Conservation (phyloP, 495 filamentous ascomycete species). For the Cladorrhinum samala region DNA sequence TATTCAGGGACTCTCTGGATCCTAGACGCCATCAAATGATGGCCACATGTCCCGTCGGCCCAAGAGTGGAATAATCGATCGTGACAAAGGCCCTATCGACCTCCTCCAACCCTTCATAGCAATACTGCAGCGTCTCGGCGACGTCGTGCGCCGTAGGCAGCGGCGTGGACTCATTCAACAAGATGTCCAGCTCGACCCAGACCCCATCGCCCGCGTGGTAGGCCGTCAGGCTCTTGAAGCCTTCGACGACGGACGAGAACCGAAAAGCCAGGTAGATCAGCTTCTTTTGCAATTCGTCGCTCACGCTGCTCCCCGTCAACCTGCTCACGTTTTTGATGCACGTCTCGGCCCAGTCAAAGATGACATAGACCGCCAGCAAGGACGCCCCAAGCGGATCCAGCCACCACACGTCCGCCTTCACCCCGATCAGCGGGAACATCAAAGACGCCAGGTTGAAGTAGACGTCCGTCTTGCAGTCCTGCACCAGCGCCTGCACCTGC, state of each 20-base stretch:
- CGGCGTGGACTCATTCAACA: constrained; percentile 36
- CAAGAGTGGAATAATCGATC: constrained; percentile 30
- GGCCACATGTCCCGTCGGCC: constrained; percentile 18
- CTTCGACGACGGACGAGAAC: constrained; percentile 39
- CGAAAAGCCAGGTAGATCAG: constrained; percentile 41
- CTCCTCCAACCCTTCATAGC: constrained; percentile 34
- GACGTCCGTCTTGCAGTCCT: constrained; percentile 47
- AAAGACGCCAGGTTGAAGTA: constrained; percentile 47
- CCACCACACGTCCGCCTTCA: constrained; percentile 39
- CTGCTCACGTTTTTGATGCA: constrained; percentile 42
- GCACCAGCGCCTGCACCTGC: constrained; percentile 45
- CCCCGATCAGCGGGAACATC: constrained; percentile 41
- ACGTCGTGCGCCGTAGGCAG: constrained; percentile 40
- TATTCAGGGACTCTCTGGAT: too few species aligned
- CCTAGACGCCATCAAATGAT: too few species aligned
- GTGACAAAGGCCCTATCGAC: constrained; percentile 47
- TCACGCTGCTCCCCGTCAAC: constrained; percentile 34
- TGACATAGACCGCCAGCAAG: constrained; percentile 44
- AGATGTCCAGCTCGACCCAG: constrained; percentile 44
- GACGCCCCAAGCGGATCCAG: constrained; percentile 42
- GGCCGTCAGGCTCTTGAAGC: constrained; percentile 40
- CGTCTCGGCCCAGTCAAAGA: constrained; percentile 43
- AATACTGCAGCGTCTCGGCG: constrained; percentile 48
- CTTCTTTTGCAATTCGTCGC: constrained; percentile 31
- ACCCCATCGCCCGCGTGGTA: constrained; percentile 47